Evolutionary conservation across 2,329 filamentous ascomycete species (phyloP).

Genomic region (Colletotrichum endophyticum): DNA sequence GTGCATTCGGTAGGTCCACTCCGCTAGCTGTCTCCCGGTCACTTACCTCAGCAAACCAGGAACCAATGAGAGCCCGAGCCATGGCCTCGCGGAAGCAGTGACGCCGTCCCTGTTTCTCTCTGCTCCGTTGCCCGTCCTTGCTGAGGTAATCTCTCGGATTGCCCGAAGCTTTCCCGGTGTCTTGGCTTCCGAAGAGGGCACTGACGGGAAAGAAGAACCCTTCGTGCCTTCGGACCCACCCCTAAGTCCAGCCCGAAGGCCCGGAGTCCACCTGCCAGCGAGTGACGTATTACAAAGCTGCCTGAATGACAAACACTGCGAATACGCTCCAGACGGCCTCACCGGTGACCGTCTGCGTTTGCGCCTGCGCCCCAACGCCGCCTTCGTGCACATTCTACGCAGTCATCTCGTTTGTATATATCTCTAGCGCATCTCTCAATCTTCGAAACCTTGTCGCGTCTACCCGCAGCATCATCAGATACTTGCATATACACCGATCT

Average conservation of each 20-base stretch:
- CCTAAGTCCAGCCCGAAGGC: neutral
- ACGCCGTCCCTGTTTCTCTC: neutral
- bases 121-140: neutral
- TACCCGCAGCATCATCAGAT: conserved; percentile 23
- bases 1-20: neutral
- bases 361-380: neutral
- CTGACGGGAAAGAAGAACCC: neutral
- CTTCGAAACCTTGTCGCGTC: neutral
- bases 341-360: conserved; percentile 17
- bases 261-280: neutral
- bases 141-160: conserved; percentile 1
- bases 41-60: neutral
- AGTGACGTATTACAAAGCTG: conserved; percentile 49
- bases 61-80: neutral
- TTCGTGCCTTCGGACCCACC: neutral
- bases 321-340: conserved; percentile 22
- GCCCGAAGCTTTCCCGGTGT: neutral
- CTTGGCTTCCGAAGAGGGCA: neutral
- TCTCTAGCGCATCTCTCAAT: neutral
- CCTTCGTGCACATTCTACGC: conserved; percentile 8
- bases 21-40: neutral
- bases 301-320: conserved; percentile 28
- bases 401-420: neutral
- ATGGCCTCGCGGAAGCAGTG: neutral
- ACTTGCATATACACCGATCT: neutral